Base-by-base conservation (phyloP, 2,329 filamentous ascomycete genomes). In the Aureobasidium sp. region DNA sequence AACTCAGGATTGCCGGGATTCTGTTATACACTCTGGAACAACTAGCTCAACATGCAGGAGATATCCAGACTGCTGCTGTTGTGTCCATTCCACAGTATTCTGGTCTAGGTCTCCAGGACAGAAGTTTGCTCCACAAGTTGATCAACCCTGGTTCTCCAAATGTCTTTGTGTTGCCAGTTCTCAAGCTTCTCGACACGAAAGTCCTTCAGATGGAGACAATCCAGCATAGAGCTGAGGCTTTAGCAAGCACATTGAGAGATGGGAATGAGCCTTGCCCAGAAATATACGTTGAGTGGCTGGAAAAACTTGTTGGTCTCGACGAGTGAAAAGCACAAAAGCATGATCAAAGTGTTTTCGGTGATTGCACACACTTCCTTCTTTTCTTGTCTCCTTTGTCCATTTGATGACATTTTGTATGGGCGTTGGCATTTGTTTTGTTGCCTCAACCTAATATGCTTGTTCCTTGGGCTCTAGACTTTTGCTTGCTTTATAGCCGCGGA, bases 21-120 rank as follows among this genome's bases (percentile, higher is more conserved):
- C 12, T 58, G n/a, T 42, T 58, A 9, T 58, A 47, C 10, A 48
- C 55, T 20, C 55, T 58, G n/a, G 55, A 58, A 32, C 55, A 58
- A 20, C 5, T 48, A 27, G 20, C 27, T 1, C 20, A 23, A 12
- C 23, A 58, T 29, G 20, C n/a, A 8, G 34, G 29, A 26, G 55
- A 58, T 15, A 23, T 39, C 15, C 20, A 47, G 13, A 13, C n/a
- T 12, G n/a, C 8, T n/a, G 29, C 55, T 15, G 26, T 32, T n/a
- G 55, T 58, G 9, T 7, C 27, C 8, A 48, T n/a, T 8, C 55
- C 55, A 15, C 55, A 58, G 23, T 58, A 58, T 20, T 47, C 42
- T 27, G 55, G 55, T n/a, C 42, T 58, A 0, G 12, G 20, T 20
- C 55, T 48, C 3, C 42, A 48, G 23, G 55, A 58, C 29, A 48